A percentile compares a stretch with the other conserved stretches of the same genome.
phyloP scores from a whole-genome alignment of 148 eudicot genomes.

The Chenopodium formosanum region DNA sequence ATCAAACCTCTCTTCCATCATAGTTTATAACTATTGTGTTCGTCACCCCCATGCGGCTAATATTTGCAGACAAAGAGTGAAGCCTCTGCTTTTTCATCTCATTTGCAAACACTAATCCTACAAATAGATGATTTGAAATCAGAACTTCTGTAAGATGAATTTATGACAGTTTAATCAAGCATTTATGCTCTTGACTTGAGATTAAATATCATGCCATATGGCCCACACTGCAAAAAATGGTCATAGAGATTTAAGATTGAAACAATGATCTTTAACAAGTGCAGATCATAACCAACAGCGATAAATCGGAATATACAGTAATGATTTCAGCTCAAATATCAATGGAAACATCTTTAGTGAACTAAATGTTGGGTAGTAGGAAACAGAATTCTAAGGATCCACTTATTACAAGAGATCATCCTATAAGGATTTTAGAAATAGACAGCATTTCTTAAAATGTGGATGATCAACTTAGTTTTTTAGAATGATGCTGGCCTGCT shows the following conservation, averaged over 20 bases:
- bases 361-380: neutral
- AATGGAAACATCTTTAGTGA: neutral
- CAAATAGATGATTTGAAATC: conserved; percentile 6
- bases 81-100: conserved; percentile 91
- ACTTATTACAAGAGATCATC: no score
- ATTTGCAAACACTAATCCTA: conserved; percentile 85
- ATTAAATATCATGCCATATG: neutral
- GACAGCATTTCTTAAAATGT: no score
- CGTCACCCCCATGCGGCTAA: conserved; percentile 95
- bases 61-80: conserved; percentile 80
- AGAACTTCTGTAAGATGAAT: neutral
- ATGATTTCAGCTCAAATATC: neutral
- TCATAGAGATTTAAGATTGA: neutral
- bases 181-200: neutral
- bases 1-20: conserved; percentile 88
- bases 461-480: no score
- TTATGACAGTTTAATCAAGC: neutral
- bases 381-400: neutral
- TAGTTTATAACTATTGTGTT: conserved; percentile 80
- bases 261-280: neutral
- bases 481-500: neutral
- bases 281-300: neutral
- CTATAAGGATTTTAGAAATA: no score
- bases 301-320: neutral
- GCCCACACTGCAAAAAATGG: no score